Evolutionary conservation across 139 green algal species (phyloP).

Genomic region (Mesotaenium endlicherianum): DNA sequence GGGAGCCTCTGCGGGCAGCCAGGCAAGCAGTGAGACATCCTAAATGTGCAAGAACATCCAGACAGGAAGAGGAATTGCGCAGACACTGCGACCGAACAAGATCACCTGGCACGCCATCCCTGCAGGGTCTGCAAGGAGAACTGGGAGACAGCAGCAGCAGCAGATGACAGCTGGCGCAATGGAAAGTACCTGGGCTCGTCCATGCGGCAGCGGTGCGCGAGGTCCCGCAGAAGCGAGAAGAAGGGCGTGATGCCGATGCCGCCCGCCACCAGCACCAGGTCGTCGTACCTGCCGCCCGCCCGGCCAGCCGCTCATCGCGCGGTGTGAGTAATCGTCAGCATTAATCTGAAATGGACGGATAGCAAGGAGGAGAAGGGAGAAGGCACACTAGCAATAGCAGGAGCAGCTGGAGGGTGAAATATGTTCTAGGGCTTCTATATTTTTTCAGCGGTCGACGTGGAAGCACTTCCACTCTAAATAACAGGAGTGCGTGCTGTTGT

Average conservation of each 20-base stretch:
- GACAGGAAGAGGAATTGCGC: not conserved
- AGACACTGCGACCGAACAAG: no score
- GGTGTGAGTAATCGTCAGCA: no score
- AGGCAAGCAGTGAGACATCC: not conserved
- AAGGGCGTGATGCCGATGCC: constrained; percentile 12
- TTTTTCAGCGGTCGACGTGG: no score
- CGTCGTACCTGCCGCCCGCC: constrained; percentile 23
- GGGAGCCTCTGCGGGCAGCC: not conserved
- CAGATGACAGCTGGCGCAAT: not conserved
- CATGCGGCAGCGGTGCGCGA: not conserved
- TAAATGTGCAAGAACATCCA: not conserved
- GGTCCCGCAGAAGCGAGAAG: not conserved
- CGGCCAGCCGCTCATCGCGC: no score
- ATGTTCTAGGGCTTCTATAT: no score
- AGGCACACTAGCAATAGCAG: not conserved
- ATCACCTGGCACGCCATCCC: no score
- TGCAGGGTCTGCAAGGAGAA: no score
- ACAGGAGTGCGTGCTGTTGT: not conserved
- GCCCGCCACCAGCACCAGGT: not conserved
- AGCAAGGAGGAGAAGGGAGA: not conserved
- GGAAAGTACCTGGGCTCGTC: not conserved
- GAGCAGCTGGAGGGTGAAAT: no score
- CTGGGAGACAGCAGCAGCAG: not conserved
- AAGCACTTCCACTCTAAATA: not conserved
- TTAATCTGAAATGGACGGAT: no score